Conservation (phyloP, 176 grass and related monocot species). For the Triticum dicoccoides region DNA sequence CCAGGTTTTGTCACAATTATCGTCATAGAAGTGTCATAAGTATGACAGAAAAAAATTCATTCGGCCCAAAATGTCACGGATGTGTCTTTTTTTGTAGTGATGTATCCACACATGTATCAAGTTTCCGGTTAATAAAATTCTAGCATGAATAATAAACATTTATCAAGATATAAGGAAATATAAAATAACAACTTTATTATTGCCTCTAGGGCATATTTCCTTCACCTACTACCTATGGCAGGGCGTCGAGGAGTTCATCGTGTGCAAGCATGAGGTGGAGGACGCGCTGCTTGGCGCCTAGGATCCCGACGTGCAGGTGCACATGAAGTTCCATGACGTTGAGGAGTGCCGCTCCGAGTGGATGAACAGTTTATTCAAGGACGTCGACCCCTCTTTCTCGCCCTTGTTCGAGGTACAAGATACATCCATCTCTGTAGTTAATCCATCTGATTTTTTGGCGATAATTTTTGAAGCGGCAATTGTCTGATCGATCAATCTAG, state of each 20-base stretch:
- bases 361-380: conserved; percentile 36
- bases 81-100: no score
- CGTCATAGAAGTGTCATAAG: no score
- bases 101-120: no score
- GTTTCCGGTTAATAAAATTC: no score
- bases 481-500: not conserved
- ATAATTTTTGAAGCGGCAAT: not conserved
- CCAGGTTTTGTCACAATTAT: no score
- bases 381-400: conserved; percentile 39
- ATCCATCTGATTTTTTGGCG: not conserved
- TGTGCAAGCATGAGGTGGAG: conserved; percentile 49
- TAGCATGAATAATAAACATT: no score
- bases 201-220: no score
- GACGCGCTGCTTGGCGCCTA: conserved; percentile 1
- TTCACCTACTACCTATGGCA: conserved; percentile 40
- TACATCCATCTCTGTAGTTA: not conserved
- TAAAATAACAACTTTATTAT: no score
- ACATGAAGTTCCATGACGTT: conserved; percentile 40
- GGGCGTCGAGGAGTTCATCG: conserved; percentile 50
- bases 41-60: no score
- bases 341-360: conserved; percentile 35
- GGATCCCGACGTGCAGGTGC: conserved; percentile 30
- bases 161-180: no score
- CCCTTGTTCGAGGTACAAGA: conserved; percentile 45
- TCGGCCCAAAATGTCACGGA: no score